Percentiles rank a stretch among this genome's conserved stretches.
Evolutionary conservation across 495 filamentous ascomycete species (phyloP).

Genomic region (Collariella sp.): DNA sequence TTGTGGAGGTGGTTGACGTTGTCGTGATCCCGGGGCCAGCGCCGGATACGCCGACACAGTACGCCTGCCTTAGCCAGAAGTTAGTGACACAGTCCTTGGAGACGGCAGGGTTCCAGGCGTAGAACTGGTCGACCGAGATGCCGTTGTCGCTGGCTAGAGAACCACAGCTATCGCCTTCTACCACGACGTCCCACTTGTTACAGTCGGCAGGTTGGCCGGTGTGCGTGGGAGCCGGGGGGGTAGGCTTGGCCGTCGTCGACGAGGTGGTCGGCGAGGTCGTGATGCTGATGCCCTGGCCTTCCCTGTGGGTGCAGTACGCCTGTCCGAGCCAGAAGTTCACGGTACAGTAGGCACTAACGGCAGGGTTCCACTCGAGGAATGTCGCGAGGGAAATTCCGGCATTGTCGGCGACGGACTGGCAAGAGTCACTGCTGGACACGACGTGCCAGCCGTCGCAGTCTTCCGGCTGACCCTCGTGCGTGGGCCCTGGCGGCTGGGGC

Average conservation of each 20-base stretch:
- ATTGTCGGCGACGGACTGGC: too few species aligned
- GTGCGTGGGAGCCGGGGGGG: constrained; percentile 11
- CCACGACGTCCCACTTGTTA: constrained; percentile 15
- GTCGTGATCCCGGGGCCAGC: neutral
- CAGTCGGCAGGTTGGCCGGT: constrained; percentile 15
- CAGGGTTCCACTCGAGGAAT: too few species aligned
- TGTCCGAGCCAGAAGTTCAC: too few species aligned
- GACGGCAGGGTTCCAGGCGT: neutral
- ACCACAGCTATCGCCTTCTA: neutral
- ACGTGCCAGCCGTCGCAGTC: too few species aligned
- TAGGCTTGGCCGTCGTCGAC: neutral
- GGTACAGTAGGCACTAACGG: too few species aligned
- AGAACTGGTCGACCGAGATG: neutral
- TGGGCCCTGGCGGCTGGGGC: too few species aligned
- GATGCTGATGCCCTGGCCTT: too few species aligned
- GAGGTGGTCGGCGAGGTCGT: too few species aligned
- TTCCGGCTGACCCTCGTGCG: too few species aligned
- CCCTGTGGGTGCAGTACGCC: too few species aligned
- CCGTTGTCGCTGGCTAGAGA: neutral
- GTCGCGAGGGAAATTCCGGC: too few species aligned
- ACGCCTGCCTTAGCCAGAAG: neutral
- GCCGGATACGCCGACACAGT: neutral
- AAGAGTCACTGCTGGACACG: too few species aligned
- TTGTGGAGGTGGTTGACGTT: neutral
- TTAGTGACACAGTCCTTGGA: neutral